Conservation (phyloP, 805 yeast species). For the Lachancea thermotolerans region DNA sequence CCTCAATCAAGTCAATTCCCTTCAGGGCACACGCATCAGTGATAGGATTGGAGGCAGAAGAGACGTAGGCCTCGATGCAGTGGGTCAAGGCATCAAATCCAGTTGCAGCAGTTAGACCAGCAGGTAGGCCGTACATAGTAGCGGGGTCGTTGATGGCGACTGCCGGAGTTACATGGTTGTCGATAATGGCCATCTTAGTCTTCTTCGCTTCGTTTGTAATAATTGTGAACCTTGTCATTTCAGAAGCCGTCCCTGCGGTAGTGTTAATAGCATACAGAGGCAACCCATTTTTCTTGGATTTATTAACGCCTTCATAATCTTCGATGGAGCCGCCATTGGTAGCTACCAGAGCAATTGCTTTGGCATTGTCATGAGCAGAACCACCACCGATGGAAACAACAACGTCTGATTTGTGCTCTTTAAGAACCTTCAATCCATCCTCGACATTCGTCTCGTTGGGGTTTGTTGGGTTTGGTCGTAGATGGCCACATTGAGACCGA, state of each 20-base stretch:
- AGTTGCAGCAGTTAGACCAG: slow-evolving; percentile 36
- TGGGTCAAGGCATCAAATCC: slow-evolving; percentile 42
- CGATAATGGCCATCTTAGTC: slow-evolving; percentile 40
- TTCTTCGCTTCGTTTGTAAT: slow-evolving; percentile 35
- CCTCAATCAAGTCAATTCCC: slow-evolving; percentile 35
- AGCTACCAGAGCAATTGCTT: slow-evolving; percentile 36
- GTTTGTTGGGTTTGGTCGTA: slow-evolving; percentile 22
- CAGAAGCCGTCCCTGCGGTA: slow-evolving; percentile 43
- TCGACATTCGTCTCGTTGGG: slow-evolving; percentile 16
- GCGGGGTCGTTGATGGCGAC: slow-evolving; percentile 40
- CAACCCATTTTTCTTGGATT: slow-evolving; percentile 20
- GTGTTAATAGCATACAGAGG: slow-evolving; percentile 41
- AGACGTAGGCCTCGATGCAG: slow-evolving; percentile 40
- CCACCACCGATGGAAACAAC: slow-evolving; percentile 43
- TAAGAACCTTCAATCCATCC: slow-evolving; percentile 15
- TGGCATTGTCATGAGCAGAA: slow-evolving; percentile 42
- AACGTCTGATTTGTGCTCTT: slow-evolving; percentile 27
- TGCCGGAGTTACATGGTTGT: slow-evolving; percentile 36
- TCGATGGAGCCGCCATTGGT: slow-evolving; percentile 36
- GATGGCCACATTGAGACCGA: slow-evolving; percentile 14
- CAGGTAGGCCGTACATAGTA: slow-evolving; percentile 36
- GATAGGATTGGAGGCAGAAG: slow-evolving; percentile 42
- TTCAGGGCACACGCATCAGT: slow-evolving; percentile 39
- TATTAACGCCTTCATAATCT: slow-evolving; percentile 37
- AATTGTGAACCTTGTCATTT: slow-evolving; percentile 41